These are phyloP conservation scores for Hibiscus syriacus DNA, from an alignment of 345 rosid genomes.

Conservation along the genomic window DNA sequence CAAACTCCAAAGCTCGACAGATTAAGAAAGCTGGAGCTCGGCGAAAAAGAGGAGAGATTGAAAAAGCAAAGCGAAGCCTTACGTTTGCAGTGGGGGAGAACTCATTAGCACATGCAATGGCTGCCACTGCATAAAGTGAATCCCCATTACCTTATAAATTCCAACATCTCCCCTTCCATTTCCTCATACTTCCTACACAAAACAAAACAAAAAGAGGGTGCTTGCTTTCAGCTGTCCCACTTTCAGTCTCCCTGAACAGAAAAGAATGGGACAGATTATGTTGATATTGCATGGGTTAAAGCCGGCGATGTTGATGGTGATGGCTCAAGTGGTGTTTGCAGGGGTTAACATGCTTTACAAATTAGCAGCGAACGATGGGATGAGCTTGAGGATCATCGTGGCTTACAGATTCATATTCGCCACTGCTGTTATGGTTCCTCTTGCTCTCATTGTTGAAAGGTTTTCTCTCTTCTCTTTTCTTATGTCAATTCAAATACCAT, in stretches of 20 bases:
- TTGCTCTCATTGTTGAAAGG: conserved; percentile 37
- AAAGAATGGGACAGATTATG: background rate
- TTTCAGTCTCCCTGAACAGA: too few species aligned
- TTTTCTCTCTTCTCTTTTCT: background rate
- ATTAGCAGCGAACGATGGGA: conserved; percentile 28
- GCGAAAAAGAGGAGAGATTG: background rate
- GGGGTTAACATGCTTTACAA: conserved; percentile 20
- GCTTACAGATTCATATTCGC: conserved; percentile 39
- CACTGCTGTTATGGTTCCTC: conserved; percentile 25
- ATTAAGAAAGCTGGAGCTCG: background rate
- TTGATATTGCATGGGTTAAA: background rate
- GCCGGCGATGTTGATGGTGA: background rate
- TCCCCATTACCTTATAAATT: background rate
- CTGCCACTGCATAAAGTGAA: background rate
- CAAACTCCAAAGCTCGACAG: background rate
- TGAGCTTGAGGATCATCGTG: conserved; percentile 28
- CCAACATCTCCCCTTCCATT: background rate
- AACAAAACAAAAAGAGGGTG: too few species aligned
- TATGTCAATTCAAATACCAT: too few species aligned
- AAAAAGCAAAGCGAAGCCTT: background rate
- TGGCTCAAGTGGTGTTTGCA: background rate
- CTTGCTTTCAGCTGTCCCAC: too few species aligned
- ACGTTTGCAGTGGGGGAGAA: background rate
- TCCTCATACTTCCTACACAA: background rate
- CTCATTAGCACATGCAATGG: background rate